Evolutionary conservation across 1,284 basidiomycete species (phyloP).

Genomic region (Ceratobasidium sp.): DNA sequence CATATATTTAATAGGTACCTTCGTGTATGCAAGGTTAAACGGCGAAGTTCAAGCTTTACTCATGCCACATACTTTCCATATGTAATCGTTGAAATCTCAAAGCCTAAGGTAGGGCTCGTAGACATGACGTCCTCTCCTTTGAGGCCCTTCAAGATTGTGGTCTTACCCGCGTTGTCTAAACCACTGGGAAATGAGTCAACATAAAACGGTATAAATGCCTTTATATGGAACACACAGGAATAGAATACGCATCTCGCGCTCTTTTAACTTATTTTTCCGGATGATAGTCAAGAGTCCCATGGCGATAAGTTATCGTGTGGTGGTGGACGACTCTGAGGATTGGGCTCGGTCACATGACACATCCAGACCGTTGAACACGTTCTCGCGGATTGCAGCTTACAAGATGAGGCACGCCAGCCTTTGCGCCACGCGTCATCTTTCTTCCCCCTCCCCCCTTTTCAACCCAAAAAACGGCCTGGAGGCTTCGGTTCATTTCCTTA

Average conservation of each 20-base stretch:
- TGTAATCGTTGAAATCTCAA: conserved; percentile 97
- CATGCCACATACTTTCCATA: conserved; percentile 75
- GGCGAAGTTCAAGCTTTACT: background rate
- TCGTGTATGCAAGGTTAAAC: conserved; percentile 26
- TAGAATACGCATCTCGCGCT: conserved; percentile 93
- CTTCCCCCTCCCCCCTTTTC: no score
- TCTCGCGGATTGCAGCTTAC: background rate
- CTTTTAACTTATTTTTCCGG: conserved; percentile 92
- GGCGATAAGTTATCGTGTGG: no score
- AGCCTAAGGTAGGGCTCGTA: conserved; percentile 94
- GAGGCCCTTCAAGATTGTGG: conserved; percentile 94
- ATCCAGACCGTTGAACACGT: no score
- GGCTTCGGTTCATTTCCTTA: no score
- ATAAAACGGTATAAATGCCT: conserved; percentile 12
- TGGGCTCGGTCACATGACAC: no score
- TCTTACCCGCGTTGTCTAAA: conserved; percentile 99
- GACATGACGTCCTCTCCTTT: conserved; percentile 87
- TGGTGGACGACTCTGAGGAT: no score
- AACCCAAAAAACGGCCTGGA: no score
- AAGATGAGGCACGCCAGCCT: background rate
- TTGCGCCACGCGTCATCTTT: background rate
- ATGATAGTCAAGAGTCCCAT: conserved; percentile 98
- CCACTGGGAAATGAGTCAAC: conserved; percentile 62
- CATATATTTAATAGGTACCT: conserved; percentile 95
- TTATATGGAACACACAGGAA: conserved; percentile 88